Conservation (phyloP, 1,284 basidiomycete genomes). For the Cutaneotrichosporon cutaneum region DNA sequence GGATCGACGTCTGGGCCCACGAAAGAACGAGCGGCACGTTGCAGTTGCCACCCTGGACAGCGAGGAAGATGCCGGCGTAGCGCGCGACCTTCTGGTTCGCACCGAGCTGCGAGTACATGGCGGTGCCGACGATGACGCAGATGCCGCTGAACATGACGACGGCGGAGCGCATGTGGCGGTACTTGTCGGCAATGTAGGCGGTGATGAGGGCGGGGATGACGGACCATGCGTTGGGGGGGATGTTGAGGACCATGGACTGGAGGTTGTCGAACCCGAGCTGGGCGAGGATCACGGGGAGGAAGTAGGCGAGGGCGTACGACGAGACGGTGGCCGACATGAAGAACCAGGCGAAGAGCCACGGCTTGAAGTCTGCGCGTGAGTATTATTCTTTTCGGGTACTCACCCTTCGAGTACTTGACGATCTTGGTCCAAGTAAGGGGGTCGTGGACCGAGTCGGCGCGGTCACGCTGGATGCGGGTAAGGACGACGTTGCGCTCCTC, state of each 20-base stretch:
- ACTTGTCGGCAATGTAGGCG: conserved; percentile 50
- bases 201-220: conserved; percentile 47
- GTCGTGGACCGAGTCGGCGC: conserved; percentile 53
- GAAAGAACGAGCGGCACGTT: conserved; percentile 44
- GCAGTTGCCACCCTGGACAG: conserved; percentile 45
- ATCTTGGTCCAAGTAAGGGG: conserved; percentile 53
- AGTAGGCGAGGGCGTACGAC: conserved; percentile 41
- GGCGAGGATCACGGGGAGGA: conserved; percentile 53
- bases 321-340: conserved; percentile 39
- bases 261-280: conserved; percentile 46
- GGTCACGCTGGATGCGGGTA: conserved; percentile 54
- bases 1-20: conserved; percentile 53
- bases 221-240: conserved; percentile 52
- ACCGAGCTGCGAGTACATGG: conserved; percentile 24
- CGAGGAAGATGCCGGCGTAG: conserved; percentile 53
- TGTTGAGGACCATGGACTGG: conserved; percentile 46
- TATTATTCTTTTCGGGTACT: too few species aligned
- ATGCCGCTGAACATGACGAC: conserved; percentile 16
- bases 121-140: conserved; percentile 18
- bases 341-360: conserved; percentile 54
- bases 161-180: conserved; percentile 7
- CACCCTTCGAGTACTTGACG: conserved; percentile 3
- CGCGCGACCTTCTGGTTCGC: conserved; percentile 36
- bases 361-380: conserved; percentile 43
- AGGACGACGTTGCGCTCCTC: conserved; percentile 51